Evolutionary conservation across 371 early-diverging fungal genomes (phyloP), one percentile per base, ranked within the genome.

Genomic region (Blakeslea trispora): DNA sequence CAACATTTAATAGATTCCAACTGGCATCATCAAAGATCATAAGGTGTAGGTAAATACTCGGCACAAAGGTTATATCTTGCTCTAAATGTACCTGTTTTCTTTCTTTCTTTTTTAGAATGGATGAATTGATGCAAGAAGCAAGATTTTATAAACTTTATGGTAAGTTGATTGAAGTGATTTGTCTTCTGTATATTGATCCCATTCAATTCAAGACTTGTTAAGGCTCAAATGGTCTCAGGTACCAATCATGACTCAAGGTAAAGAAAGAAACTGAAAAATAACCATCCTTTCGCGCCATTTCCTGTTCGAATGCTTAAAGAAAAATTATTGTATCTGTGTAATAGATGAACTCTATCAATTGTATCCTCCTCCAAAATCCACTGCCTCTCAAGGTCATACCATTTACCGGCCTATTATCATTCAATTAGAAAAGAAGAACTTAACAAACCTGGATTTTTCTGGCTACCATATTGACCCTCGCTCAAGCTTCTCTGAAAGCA

Each of bases 71-170:
- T 37, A 13, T 18, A 15, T 5, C 28, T 28, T 7, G 7, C 28
- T 28, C 28, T 28, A 28, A 28, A 7, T n/a, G n/a, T n/a, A n/a
- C n/a, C 28, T 28, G 28, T 7, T 28, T 3, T 7, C 28, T 28
- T 5, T 28, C 7, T 41, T 22, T 34, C 1, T 21, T n/a, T 22
- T 49, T 9, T 46, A 75, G 72, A 13, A 75, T 71, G 75, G 75
- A 75, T 34, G 75, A 75, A 44, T 47, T 75, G 10, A 72, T 72
- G 63, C 75, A 75, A 55, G 75, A 75, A 53, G 75, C 75, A 39
- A 43, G 47, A 1, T 75, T 65, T 45, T 75, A 75, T 39, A 51
- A 54, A 32, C 54, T 75, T 22, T 50, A 61, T 43, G 75, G 75
- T 63, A 55, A 4, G 14, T 24, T 11, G 17, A 17, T 21, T 39